Evolutionary conservation across 2,329 filamentous ascomycete genomes (phyloP).

Genomic region (Allantophomopsis lycopodina): DNA sequence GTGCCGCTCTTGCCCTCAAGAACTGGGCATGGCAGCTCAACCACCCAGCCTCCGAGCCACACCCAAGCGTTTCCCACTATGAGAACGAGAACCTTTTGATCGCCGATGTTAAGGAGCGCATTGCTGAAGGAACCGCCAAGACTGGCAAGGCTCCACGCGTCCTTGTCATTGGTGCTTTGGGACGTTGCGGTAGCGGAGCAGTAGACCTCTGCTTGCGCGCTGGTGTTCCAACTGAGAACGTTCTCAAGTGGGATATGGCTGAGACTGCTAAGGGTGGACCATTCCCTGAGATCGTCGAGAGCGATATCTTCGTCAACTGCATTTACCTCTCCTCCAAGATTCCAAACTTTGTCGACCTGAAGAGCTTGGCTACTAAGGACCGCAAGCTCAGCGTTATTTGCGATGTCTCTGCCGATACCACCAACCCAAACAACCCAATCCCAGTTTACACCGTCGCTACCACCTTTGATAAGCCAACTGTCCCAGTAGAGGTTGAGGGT

Average conservation of each 20-base stretch:
- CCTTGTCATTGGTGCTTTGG: slow-evolving; percentile 74
- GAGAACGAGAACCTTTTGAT: slow-evolving; percentile 64
- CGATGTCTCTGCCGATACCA: slow-evolving; percentile 67
- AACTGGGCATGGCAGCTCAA: slow-evolving; percentile 74
- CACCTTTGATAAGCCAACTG: slow-evolving; percentile 79
- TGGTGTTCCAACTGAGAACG: slow-evolving; percentile 55
- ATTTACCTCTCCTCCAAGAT: slow-evolving; percentile 75
- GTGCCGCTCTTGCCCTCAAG: slow-evolving; percentile 60
- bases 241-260: slow-evolving; percentile 59
- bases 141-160: slow-evolving; percentile 56
- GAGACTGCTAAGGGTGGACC: slow-evolving; percentile 62
- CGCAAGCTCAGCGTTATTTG: slow-evolving; percentile 70
- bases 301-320: slow-evolving; percentile 73
- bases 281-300: slow-evolving; percentile 64
- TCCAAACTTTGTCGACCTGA: slow-evolving; percentile 64
- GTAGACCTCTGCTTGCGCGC: slow-evolving; percentile 66
- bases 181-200: slow-evolving; percentile 74
- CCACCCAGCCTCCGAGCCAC: slow-evolving; percentile 48
- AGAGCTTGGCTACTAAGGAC: slow-evolving; percentile 50
- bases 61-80: slow-evolving; percentile 55
- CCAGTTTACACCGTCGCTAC: slow-evolving; percentile 78
- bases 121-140: slow-evolving; percentile 53
- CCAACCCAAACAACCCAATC: slow-evolving; percentile 51
- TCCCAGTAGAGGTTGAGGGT: slow-evolving; percentile 50
- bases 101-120: slow-evolving; percentile 55